Conservation (phyloP, 2,329 filamentous ascomycete species). For the Aureobasidium sp. region DNA sequence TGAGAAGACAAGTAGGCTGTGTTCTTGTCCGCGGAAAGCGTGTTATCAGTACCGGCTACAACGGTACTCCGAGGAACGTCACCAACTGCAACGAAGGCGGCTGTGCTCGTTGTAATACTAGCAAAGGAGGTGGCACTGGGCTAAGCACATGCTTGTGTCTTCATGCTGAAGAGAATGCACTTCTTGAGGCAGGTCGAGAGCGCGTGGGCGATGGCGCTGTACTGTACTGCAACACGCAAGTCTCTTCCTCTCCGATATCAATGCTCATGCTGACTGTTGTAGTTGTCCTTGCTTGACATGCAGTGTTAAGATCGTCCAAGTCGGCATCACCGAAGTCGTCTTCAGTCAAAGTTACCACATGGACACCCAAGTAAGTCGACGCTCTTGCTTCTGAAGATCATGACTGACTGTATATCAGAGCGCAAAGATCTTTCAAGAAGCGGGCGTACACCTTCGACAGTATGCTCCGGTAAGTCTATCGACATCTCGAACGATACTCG, state of each 20-base stretch:
- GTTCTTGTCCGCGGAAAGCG: constrained; percentile 79
- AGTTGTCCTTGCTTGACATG: constrained; percentile 91
- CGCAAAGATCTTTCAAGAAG: constrained; percentile 72
- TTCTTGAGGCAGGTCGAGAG: constrained; percentile 89
- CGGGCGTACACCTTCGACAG: constrained; percentile 77
- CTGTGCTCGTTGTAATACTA: constrained; percentile 77
- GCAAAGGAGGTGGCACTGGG: constrained; percentile 60
- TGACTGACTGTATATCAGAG: constrained; percentile 41
- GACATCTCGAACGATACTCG: background rate
- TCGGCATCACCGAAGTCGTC: constrained; percentile 91
- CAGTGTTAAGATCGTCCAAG: constrained; percentile 96
- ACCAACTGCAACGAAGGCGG: constrained; percentile 90
- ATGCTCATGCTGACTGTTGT: constrained; percentile 74
- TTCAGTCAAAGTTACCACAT: constrained; percentile 93
- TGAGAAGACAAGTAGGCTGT: constrained; percentile 94
- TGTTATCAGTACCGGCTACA: constrained; percentile 94
- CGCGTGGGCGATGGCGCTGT: constrained; percentile 75
- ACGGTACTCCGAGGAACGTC: constrained; percentile 86
- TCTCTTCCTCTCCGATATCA: constrained; percentile 50
- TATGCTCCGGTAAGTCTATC: constrained; percentile 66
- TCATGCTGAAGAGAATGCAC: constrained; percentile 96
- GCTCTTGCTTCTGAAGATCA: background rate
- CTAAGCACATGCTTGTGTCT: constrained; percentile 88
- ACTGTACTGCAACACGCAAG: constrained; percentile 78
- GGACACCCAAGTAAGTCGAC: constrained; percentile 57